A percentile compares a stretch with the other conserved stretches of the same genome.
Evolutionary conservation across 2,329 filamentous ascomycete genomes (phyloP).

Genomic region (Colletotrichum orchidophilum): DNA sequence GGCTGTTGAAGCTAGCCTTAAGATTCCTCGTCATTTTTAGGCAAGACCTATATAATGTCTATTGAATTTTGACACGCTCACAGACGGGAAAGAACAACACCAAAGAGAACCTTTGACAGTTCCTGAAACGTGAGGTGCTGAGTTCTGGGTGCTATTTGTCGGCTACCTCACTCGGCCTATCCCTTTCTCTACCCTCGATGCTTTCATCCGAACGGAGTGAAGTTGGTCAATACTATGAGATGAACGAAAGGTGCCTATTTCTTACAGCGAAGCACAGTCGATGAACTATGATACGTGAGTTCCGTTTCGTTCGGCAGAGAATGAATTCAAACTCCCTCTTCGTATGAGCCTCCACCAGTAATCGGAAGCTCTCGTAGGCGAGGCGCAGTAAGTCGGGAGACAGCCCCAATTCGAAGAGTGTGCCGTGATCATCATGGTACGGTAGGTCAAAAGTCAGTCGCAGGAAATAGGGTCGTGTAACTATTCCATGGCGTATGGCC

Average conservation of each 20-base stretch:
- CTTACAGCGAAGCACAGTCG: not conserved
- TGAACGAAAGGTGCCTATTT: not conserved
- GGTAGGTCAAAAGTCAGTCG: not conserved
- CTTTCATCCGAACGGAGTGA: not conserved
- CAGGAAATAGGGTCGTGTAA: not conserved
- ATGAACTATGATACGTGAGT: not conserved
- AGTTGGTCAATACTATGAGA: not conserved
- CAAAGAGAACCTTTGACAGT: no score
- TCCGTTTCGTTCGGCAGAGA: not conserved
- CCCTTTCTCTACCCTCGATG: not conserved
- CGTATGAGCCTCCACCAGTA: not conserved
- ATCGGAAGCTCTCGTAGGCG: not conserved
- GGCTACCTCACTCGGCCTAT: not conserved
- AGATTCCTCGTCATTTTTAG: no score
- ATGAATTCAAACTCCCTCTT: not conserved
- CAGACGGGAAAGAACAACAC: no score
- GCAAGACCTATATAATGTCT: no score
- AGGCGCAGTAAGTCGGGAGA: not conserved
- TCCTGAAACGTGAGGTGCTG: no score
- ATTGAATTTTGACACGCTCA: no score
- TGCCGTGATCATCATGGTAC: not conserved
- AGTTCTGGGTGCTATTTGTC: not conserved
- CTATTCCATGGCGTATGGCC: not conserved
- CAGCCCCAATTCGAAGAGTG: not conserved
- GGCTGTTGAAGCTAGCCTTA: no score